phyloP scores from a whole-genome alignment of 1,139 yeast species.

The Candida labiduridarum region DNA sequence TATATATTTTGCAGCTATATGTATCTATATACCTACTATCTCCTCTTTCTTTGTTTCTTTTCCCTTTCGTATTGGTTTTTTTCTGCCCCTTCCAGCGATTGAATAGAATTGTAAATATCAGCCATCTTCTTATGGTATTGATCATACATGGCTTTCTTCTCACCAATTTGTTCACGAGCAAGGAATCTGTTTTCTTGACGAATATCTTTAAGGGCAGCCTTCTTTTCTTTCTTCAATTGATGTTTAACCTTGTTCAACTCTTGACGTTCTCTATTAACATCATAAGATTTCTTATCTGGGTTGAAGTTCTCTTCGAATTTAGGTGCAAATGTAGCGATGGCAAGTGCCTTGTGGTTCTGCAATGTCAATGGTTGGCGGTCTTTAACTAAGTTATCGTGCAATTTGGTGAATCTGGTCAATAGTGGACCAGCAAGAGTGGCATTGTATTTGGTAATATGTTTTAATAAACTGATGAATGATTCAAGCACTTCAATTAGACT shows the following conservation, averaged over 20 bases:
- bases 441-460: conserved; percentile 41
- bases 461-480: conserved; percentile 32
- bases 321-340: conserved; percentile 86
- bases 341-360: conserved; percentile 84
- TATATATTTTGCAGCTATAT: too few relatives aligned
- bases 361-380: conserved; percentile 75
- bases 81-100: conserved; percentile 92
- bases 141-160: conserved; percentile 72
- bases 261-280: conserved; percentile 76
- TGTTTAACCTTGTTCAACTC: conserved; percentile 82
- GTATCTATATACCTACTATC: not conserved
- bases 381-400: conserved; percentile 37
- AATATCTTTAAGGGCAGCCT: conserved; percentile 83
- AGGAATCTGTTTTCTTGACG: conserved; percentile 87
- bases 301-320: conserved; percentile 94
- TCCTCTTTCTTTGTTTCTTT: conserved; percentile 62
- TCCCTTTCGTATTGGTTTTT: conserved; percentile 90
- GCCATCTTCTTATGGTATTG: conserved; percentile 92
- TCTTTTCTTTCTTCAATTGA: conserved; percentile 88
- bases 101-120: conserved; percentile 78
- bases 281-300: conserved; percentile 92
- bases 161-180: conserved; percentile 81
- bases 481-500: conserved; percentile 61
- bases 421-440: conserved; percentile 31
- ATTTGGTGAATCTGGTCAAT: conserved; percentile 51